phyloP scores from a whole-genome alignment of 164 flowering plant genomes.

The Annona cherimola region DNA sequence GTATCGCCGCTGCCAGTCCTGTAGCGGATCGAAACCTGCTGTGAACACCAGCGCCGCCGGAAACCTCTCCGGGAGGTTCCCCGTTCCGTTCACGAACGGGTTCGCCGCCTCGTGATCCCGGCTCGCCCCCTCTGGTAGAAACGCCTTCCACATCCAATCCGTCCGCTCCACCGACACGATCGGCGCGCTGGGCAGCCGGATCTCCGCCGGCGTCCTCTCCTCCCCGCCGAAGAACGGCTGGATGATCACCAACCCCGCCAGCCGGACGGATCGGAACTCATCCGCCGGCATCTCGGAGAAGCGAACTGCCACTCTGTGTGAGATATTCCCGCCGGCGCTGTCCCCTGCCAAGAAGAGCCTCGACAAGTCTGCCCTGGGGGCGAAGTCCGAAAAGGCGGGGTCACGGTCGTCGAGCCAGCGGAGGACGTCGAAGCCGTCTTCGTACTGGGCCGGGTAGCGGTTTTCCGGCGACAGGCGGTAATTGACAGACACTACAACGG shows the following conservation, averaged over 20 bases:
- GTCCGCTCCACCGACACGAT: slow-evolving; percentile 26
- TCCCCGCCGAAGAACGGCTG: slow-evolving; percentile 47
- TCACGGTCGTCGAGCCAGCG: slow-evolving; percentile 10
- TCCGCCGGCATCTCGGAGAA: slow-evolving; percentile 1
- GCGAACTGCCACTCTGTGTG: slow-evolving; percentile 44
- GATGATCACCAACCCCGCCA: slow-evolving; percentile 8
- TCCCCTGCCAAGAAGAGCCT: slow-evolving; percentile 42
- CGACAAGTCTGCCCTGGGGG: slow-evolving; percentile 16
- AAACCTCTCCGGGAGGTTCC: slow-evolving; percentile 22
- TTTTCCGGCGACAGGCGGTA: slow-evolving; percentile 38
- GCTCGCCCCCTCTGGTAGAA: slow-evolving; percentile 39
- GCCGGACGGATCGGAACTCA: neutral
- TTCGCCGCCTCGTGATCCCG: slow-evolving; percentile 43
- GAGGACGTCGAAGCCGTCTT: slow-evolving; percentile 31
- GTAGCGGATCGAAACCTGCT: slow-evolving; percentile 45
- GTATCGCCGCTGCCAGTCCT: slow-evolving; percentile 48
- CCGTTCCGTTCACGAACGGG: slow-evolving; percentile 28
- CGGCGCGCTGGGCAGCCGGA: slow-evolving; percentile 7
- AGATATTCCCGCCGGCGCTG: slow-evolving; percentile 69
- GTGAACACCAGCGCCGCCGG: slow-evolving; percentile 40
- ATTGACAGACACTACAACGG: slow-evolving; percentile 30
- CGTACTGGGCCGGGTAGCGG: slow-evolving; percentile 26
- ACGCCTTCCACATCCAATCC: slow-evolving; percentile 43
- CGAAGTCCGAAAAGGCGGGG: neutral
- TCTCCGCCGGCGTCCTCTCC: slow-evolving; percentile 44